Base-by-base conservation (phyloP, 2,329 filamentous ascomycete genomes). In the Aspergillus thermomutatus region DNA sequence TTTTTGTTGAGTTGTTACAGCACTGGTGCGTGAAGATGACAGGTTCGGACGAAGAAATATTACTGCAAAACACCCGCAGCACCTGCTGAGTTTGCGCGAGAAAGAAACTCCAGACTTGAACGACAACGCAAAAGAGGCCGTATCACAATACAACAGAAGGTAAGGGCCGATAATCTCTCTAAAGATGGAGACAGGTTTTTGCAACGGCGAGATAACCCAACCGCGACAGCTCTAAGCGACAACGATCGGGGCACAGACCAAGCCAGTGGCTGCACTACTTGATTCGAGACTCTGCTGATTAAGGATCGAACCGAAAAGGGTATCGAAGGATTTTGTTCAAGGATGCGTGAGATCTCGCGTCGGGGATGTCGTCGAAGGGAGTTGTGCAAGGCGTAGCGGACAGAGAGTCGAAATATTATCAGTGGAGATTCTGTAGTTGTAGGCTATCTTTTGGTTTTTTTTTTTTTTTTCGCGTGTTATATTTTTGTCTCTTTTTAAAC, bases 41-140 rank as follows among this genome's bases (percentile, higher is more conserved):
- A 69, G 64, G 71, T 73, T 73, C 70, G 70, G 65, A 64, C 67
- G 69, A 67, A 67, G 64, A 67, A 71, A 66, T 67, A 74, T 71
- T 73, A 74, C 68, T 67, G 70, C 72, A 74, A 75, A 75, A 67
- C 85, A 90, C 86, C 87, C 90, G 88, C 88, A 91, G 88, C 83
- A 83, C 87, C 87, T 83, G 87, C 88, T 90, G 88, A 87, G 69
- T 75, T 76, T 75, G 72, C 72, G 70, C 72, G 60, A 63, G 55
- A 58, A 59, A 52, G 57, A 54, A 46, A 52, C 31, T 37, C 49
- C 52, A 50, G 45, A 50, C 52, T 60, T 56, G 50, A 52, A 54
- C 52, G 53, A 31, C 54, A 58, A 21, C 50, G 19, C 25, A 40
- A 48, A 48, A 43, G 28, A 48, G 23, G 41, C 21, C 34, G 34